Evolutionary conservation across 2,329 filamentous ascomycete species (phyloP).

Genomic region (Calonectria pteridis): DNA sequence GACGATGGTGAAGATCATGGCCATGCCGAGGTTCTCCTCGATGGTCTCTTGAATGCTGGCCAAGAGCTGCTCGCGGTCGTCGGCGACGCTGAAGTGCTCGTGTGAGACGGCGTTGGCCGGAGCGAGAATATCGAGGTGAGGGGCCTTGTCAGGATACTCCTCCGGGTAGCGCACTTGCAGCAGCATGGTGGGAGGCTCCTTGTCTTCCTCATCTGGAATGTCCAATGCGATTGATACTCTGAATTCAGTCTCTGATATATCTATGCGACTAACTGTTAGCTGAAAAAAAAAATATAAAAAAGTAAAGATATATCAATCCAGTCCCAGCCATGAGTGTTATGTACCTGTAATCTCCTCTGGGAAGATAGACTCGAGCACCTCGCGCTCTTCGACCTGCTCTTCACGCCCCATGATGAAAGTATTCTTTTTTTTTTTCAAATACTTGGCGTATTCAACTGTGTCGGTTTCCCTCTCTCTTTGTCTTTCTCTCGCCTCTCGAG

Average conservation of each 20-base stretch:
- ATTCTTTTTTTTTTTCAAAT: constrained; percentile 9
- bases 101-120: constrained; percentile 78
- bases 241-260: constrained; percentile 91
- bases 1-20: constrained; percentile 95
- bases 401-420: constrained; percentile 72
- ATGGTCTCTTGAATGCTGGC: constrained; percentile 79
- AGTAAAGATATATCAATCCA: not conserved
- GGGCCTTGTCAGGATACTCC: constrained; percentile 89
- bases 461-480: not conserved
- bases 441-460: not conserved
- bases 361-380: constrained; percentile 98
- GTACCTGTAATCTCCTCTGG: constrained; percentile 95
- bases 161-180: constrained; percentile 92
- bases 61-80: constrained; percentile 83
- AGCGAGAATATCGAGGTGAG: constrained; percentile 82
- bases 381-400: constrained; percentile 95
- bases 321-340: constrained; percentile 21
- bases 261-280: constrained; percentile 58
- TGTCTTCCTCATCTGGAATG: constrained; percentile 73
- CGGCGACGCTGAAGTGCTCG: constrained; percentile 80
- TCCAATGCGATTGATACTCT: constrained; percentile 90
- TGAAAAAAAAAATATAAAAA: constrained; percentile 2
- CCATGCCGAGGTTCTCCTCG: constrained; percentile 95
- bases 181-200: constrained; percentile 78
- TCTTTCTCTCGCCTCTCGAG: constrained; percentile 26